Evolutionary conservation across 208 protist genomes (phyloP).

Genomic region (Lotmaria passim): DNA sequence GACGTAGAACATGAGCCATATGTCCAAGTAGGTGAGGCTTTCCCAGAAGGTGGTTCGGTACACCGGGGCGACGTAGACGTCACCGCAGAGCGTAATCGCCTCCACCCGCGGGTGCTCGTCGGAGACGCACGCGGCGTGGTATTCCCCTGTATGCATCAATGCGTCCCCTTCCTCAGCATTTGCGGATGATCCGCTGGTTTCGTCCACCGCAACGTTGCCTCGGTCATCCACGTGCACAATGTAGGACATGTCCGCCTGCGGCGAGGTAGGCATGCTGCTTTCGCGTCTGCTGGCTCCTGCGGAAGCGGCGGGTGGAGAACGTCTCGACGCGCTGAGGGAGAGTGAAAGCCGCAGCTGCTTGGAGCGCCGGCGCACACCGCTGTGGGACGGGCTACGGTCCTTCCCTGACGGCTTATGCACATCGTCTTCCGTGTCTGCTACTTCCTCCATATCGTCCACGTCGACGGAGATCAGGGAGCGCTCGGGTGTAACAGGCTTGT

Average conservation of each 20-base stretch:
- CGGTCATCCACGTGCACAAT: constrained; percentile 3
- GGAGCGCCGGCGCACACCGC: background rate
- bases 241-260: background rate
- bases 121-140: constrained; percentile 19
- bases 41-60: constrained; percentile 55
- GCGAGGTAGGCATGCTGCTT: background rate
- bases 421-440: background rate
- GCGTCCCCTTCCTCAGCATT: background rate
- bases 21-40: constrained; percentile 54
- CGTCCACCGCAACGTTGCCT: background rate
- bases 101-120: constrained; percentile 48
- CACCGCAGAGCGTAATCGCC: constrained; percentile 51
- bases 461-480: constrained; percentile 21
- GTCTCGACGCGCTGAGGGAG: background rate
- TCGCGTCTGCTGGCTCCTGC: background rate
- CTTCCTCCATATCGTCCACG: constrained; percentile 16
- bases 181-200: background rate
- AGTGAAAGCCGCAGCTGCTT: background rate
- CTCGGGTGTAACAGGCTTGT: background rate
- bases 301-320: background rate
- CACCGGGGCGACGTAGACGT: constrained; percentile 58
- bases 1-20: constrained; percentile 57
- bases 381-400: background rate
- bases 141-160: background rate
- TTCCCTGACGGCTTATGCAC: background rate